Evolutionary conservation across 225 moss, liverwort and hornwort species (phyloP).

Genomic region (Marchantia paleacea): DNA sequence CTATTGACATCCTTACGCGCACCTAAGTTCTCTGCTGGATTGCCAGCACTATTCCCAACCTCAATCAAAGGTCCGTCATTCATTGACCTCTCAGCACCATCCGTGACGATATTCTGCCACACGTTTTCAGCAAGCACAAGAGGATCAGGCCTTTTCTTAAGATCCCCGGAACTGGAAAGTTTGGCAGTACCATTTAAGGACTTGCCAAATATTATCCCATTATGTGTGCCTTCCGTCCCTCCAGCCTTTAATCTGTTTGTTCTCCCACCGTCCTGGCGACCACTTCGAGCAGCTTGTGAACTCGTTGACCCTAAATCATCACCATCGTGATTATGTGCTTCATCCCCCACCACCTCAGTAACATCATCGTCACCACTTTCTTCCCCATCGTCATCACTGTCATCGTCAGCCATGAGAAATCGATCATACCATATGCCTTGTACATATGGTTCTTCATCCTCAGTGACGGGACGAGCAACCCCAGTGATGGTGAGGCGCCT

Average conservation of each 20-base stretch:
- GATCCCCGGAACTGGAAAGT: constrained; percentile 18
- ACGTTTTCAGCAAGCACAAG: constrained; percentile 3
- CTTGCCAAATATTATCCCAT: constrained; percentile 23
- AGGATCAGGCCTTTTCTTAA: constrained; percentile 17
- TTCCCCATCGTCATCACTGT: constrained; percentile 53
- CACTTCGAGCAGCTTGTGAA: constrained; percentile 31
- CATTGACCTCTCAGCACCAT: constrained; percentile 25
- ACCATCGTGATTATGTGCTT: constrained; percentile 26
- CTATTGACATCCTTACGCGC: constrained; percentile 19
- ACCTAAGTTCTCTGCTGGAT: constrained; percentile 27
- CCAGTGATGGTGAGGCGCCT: constrained; percentile 84
- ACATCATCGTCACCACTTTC: constrained; percentile 43
- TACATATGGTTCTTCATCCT: constrained; percentile 90
- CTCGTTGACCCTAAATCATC: constrained; percentile 8
- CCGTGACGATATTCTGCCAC: constrained; percentile 17
- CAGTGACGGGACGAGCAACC: constrained; percentile 70
- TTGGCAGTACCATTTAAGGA: constrained; percentile 20
- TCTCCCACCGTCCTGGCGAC: constrained; percentile 47
- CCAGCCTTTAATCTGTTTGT: constrained; percentile 6
- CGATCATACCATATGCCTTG: constrained; percentile 94
- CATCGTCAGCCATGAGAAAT: constrained; percentile 68
- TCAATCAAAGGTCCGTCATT: constrained; percentile 31
- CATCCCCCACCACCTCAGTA: constrained; percentile 23
- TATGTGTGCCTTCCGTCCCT: constrained; percentile 16
- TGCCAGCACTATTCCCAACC: constrained; percentile 28